Conservation (phyloP, 2,329 filamentous ascomycete genomes). For the Arachnomyces sp. region DNA sequence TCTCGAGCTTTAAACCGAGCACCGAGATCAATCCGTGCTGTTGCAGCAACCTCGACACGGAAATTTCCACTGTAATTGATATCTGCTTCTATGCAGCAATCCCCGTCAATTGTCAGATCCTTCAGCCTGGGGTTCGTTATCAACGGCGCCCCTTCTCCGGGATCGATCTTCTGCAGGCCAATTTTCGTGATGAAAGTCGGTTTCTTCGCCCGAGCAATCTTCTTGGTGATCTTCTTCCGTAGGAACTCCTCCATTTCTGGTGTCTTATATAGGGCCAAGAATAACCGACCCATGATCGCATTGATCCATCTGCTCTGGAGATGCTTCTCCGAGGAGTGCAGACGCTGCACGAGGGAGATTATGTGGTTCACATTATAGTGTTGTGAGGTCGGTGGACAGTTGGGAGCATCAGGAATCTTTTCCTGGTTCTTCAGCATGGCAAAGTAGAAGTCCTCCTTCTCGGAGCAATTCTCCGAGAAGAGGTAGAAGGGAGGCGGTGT, state of each 20-base stretch:
- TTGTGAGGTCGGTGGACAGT: conserved; percentile 59
- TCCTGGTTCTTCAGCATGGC: conserved; percentile 80
- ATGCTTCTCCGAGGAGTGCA: conserved; percentile 89
- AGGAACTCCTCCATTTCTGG: conserved; percentile 71
- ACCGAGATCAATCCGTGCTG: conserved; percentile 83
- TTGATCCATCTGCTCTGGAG: conserved; percentile 90
- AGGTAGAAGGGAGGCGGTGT: conserved; percentile 80
- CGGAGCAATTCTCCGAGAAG: conserved; percentile 90
- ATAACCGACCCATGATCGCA: conserved; percentile 78
- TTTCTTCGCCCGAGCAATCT: conserved; percentile 88
- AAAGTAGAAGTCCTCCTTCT: conserved; percentile 98
- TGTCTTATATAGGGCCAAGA: conserved; percentile 81
- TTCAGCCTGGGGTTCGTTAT: conserved; percentile 82
- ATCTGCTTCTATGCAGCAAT: conserved; percentile 79
- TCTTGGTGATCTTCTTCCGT: conserved; percentile 82
- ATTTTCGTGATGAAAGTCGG: conserved; percentile 84
- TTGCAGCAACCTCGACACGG: conserved; percentile 82
- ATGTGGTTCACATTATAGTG: conserved; percentile 79
- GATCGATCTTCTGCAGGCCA: conserved; percentile 72
- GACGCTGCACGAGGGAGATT: conserved; percentile 76
- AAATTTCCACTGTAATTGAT: conserved; percentile 85
- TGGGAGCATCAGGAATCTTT: conserved; percentile 51
- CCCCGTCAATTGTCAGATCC: conserved; percentile 84
- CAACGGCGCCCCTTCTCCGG: conserved; percentile 78
- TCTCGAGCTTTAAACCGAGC: conserved; percentile 81